These are phyloP conservation scores for Furcasterigmium furcatum DNA, from an alignment of 2,329 filamentous ascomycete genomes.

Conservation along the genomic window DNA sequence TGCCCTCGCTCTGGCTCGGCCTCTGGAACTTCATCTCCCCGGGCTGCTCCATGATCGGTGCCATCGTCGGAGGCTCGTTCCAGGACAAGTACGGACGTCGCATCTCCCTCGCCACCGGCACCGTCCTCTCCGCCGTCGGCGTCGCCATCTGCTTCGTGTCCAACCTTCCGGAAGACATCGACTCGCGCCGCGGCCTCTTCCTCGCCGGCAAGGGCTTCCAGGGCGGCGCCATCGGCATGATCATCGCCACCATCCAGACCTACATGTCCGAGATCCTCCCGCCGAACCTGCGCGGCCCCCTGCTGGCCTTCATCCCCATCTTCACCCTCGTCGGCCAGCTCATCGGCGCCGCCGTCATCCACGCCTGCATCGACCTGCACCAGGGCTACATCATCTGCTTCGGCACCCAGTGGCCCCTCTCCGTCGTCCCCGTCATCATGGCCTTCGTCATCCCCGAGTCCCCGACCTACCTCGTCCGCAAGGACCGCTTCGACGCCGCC, in stretches of 20 bases:
- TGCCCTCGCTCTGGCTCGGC: conserved; percentile 39
- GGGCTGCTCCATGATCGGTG: conserved; percentile 32
- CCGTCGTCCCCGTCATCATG: conserved; percentile 35
- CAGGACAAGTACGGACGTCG: conserved; percentile 36
- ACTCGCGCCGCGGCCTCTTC: conserved; percentile 31
- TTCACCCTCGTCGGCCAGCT: conserved; percentile 47
- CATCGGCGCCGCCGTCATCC: conserved; percentile 39
- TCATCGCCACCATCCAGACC: conserved; percentile 38
- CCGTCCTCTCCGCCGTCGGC: conserved; percentile 29
- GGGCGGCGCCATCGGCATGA: conserved; percentile 39
- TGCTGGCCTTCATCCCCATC: conserved; percentile 44
- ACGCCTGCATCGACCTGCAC: conserved; percentile 20
- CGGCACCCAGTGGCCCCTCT: conserved; percentile 40
- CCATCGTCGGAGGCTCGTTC: conserved; percentile 30
- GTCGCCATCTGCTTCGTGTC: conserved; percentile 27
- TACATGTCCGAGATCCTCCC: conserved; percentile 50
- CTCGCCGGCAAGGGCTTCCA: conserved; percentile 42
- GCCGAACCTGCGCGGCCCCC: conserved; percentile 38
- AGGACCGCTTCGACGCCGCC: conserved; percentile 31
- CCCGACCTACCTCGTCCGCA: conserved; percentile 44
- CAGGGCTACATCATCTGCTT: conserved; percentile 36
- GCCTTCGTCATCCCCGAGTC: conserved; percentile 46
- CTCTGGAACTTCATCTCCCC: conserved; percentile 38
- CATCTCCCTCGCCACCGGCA: conserved; percentile 27
- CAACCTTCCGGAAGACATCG: conserved; percentile 13